Conservation (phyloP, 2,329 filamentous ascomycete genomes). For the Aureobasidium sp. region DNA sequence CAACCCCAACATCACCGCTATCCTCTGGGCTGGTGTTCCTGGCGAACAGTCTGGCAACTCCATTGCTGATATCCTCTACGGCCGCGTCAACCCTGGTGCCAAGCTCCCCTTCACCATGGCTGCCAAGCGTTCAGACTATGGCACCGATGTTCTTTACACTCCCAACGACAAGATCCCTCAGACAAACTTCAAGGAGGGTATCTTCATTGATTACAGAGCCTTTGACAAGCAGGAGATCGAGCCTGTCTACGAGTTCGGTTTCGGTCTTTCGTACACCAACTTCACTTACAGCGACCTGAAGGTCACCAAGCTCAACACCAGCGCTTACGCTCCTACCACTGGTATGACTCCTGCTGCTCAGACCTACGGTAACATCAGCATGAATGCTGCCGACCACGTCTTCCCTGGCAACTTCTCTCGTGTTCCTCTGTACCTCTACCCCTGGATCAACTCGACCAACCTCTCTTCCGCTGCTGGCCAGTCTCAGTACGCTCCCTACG, state of each 20-base stretch:
- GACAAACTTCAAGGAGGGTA: slow-evolving; percentile 63
- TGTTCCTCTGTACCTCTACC: slow-evolving; percentile 56
- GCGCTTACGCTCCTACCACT: slow-evolving; percentile 51
- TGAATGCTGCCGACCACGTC: slow-evolving; percentile 49
- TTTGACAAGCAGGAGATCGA: slow-evolving; percentile 59
- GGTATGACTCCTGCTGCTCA: slow-evolving; percentile 58
- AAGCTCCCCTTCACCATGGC: slow-evolving; percentile 75
- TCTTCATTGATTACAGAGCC: slow-evolving; percentile 70
- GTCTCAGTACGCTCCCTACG: slow-evolving; percentile 52
- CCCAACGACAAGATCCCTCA: slow-evolving; percentile 66
- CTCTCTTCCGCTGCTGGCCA: slow-evolving; percentile 49
- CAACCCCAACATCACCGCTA: slow-evolving; percentile 69
- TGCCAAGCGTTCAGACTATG: slow-evolving; percentile 57
- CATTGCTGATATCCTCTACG: slow-evolving; percentile 70
- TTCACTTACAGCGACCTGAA: slow-evolving; percentile 62
- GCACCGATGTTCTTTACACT: slow-evolving; percentile 54
- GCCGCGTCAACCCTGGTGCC: slow-evolving; percentile 64
- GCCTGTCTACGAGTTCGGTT: slow-evolving; percentile 72
- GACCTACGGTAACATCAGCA: slow-evolving; percentile 44
- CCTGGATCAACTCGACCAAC: slow-evolving; percentile 58
- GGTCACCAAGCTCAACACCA: slow-evolving; percentile 40
- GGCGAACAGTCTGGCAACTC: slow-evolving; percentile 75
- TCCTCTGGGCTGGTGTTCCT: slow-evolving; percentile 70
- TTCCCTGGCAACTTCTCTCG: slow-evolving; percentile 56
- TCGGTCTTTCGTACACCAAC: slow-evolving; percentile 68